Percentiles rank a stretch among this genome's conserved stretches.
Evolutionary conservation across 257 asterid genomes (phyloP).

Genomic region (Asclepias syriaca): DNA sequence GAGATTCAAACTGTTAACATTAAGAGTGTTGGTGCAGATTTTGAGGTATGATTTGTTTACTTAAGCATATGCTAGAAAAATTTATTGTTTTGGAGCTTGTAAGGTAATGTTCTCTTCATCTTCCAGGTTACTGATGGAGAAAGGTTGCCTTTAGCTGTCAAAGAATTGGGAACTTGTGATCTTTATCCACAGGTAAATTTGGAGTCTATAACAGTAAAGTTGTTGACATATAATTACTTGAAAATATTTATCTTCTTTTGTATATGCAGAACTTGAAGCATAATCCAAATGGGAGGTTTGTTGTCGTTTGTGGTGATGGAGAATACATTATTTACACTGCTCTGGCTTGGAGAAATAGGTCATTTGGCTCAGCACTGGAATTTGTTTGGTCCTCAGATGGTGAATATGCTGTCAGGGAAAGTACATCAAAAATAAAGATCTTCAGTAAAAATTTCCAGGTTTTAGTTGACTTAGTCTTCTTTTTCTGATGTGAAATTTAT

Average conservation of each 20-base stretch:
- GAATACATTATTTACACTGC: slow-evolving; percentile 96
- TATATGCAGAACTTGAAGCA: slow-evolving; percentile 78
- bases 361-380: slow-evolving; percentile 93
- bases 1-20: slow-evolving; percentile 96
- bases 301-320: slow-evolving; percentile 96
- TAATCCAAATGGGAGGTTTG: slow-evolving; percentile 97
- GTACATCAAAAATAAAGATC: slow-evolving; percentile 83
- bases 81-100: background rate
- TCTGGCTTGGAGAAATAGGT: slow-evolving; percentile 30
- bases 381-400: slow-evolving; percentile 98
- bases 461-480: slow-evolving; percentile 9
- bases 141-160: slow-evolving; percentile 89
- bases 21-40: slow-evolving; percentile 85
- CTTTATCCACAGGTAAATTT: slow-evolving; percentile 82
- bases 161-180: slow-evolving; percentile 96
- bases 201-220: too few species aligned
- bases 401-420: slow-evolving; percentile 96
- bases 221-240: too few species aligned
- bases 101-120: slow-evolving; percentile 12
- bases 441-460: slow-evolving; percentile 82
- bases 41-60: slow-evolving; percentile 47
- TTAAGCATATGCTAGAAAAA: background rate
- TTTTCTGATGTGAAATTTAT: background rate
- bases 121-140: slow-evolving; percentile 91
- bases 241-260: background rate